Evolutionary conservation across 2,329 filamentous ascomycete species (phyloP).

Genomic region (Colletotrichum navitas): DNA sequence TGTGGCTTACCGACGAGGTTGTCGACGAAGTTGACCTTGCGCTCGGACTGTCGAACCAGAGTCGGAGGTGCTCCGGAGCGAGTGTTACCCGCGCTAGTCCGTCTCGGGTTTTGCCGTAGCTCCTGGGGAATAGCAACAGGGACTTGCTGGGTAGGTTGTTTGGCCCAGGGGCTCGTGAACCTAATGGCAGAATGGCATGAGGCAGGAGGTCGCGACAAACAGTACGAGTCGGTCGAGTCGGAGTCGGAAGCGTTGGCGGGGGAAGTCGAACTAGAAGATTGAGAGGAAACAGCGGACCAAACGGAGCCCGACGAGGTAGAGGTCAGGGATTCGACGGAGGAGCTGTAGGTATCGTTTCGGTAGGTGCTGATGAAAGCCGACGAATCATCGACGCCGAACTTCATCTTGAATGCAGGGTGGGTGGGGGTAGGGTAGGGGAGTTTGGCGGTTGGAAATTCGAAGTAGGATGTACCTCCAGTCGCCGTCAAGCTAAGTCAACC

Average conservation of each 20-base stretch:
- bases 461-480: slow-evolving; percentile 49
- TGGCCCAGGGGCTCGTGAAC: slow-evolving; percentile 50
- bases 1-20: slow-evolving; percentile 91
- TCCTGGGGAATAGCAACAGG: slow-evolving; percentile 65
- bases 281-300: slow-evolving; percentile 80
- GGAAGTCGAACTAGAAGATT: slow-evolving; percentile 77
- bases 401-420: slow-evolving; percentile 64
- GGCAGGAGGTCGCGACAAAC: slow-evolving; percentile 51
- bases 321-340: slow-evolving; percentile 79
- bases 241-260: slow-evolving; percentile 72
- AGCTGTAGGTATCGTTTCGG: slow-evolving; percentile 73
- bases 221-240: slow-evolving; percentile 61
- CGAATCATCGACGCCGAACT: slow-evolving; percentile 65
- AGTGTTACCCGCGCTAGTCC: slow-evolving; percentile 68
- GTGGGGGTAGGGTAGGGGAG: slow-evolving; percentile 17
- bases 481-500: slow-evolving; percentile 51
- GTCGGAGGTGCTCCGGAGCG: slow-evolving; percentile 71
- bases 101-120: slow-evolving; percentile 74
- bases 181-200: slow-evolving; percentile 49
- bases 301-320: slow-evolving; percentile 83
- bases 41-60: slow-evolving; percentile 87
- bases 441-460: slow-evolving; percentile 40
- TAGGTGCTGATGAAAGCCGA: slow-evolving; percentile 63
- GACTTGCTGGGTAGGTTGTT: slow-evolving; percentile 44
- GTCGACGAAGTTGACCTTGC: slow-evolving; percentile 95